Evolutionary conservation across 1,284 basidiomycete genomes (phyloP).

Genomic region (Rhodotorula glutinis): DNA sequence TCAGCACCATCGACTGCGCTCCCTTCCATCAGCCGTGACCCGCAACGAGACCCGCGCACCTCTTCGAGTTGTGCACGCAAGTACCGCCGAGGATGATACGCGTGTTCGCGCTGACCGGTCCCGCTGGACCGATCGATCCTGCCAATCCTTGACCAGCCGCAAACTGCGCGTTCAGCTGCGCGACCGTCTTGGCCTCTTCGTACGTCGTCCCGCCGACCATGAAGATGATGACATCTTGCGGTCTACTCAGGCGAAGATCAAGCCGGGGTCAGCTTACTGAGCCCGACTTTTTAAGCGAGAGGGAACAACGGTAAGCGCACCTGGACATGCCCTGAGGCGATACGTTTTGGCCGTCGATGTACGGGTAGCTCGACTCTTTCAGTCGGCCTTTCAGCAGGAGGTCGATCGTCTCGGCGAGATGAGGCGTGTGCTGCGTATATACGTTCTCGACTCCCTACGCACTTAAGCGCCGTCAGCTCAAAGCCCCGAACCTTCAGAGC

Average conservation of each 20-base stretch:
- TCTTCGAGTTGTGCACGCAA: conserved; percentile 85
- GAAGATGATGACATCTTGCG: conserved; percentile 91
- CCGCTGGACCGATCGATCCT: conserved; percentile 47
- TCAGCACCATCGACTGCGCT: not conserved
- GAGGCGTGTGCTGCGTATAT: conserved; percentile 95
- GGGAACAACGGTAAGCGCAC: not conserved
- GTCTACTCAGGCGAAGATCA: conserved; percentile 53
- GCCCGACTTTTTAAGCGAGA: too few relatives aligned
- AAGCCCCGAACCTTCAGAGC: not conserved
- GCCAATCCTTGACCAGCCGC: conserved; percentile 46
- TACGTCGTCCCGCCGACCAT: conserved; percentile 92
- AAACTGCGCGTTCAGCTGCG: conserved; percentile 78
- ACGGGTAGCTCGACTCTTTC: conserved; percentile 85
- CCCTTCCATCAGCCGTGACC: too few relatives aligned
- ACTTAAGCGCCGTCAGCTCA: not conserved
- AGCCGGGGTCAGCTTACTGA: too few relatives aligned
- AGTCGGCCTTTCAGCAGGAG: conserved; percentile 80
- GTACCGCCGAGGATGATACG: conserved; percentile 85
- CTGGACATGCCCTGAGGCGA: conserved; percentile 25
- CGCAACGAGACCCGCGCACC: conserved; percentile 58
- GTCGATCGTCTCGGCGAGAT: conserved; percentile 88
- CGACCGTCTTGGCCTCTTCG: conserved; percentile 79
- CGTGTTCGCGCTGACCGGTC: conserved; percentile 53
- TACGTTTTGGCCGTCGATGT: conserved; percentile 64
- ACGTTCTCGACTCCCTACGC: conserved; percentile 94